phyloP scores from a whole-genome alignment of 108 stramenopile genomes.

The Heterococcus sp. region DNA sequence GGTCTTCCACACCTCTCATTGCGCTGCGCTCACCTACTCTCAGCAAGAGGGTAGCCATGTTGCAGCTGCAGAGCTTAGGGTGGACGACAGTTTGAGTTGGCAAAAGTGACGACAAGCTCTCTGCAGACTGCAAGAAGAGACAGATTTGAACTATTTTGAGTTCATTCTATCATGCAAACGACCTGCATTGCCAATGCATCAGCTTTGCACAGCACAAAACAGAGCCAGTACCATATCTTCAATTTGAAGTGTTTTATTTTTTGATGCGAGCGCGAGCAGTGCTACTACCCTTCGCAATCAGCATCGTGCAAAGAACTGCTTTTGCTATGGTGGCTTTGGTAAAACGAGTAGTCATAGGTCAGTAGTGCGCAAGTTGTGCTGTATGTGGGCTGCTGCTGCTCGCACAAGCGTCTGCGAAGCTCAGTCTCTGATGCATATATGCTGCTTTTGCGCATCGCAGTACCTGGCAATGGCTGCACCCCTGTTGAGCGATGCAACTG shows the following conservation, averaged over 20 bases:
- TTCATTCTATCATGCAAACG: not conserved
- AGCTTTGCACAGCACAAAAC: not conserved
- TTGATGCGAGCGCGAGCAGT: too few species aligned
- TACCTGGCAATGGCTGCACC: constrained; percentile 4
- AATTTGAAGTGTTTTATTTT: not conserved
- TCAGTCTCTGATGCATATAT: not conserved
- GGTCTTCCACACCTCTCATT: not conserved
- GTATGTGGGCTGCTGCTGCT: not conserved
- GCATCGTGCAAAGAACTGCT: not conserved
- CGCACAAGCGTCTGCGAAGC: not conserved
- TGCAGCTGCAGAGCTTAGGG: not conserved
- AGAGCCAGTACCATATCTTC: not conserved
- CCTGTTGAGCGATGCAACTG: constrained; percentile 1
- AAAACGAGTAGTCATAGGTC: not conserved
- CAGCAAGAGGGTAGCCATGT: not conserved
- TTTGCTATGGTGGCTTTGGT: not conserved
- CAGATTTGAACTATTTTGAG: not conserved
- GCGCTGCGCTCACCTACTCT: not conserved
- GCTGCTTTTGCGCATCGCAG: not conserved
- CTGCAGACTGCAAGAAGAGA: not conserved
- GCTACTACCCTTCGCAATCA: not conserved
- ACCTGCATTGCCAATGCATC: not conserved
- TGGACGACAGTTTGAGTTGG: too few species aligned
- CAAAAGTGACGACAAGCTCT: not conserved
- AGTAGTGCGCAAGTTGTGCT: not conserved